Conservation (phyloP, 2,329 filamentous ascomycete species). For the Cucurbitaria berberidis region DNA sequence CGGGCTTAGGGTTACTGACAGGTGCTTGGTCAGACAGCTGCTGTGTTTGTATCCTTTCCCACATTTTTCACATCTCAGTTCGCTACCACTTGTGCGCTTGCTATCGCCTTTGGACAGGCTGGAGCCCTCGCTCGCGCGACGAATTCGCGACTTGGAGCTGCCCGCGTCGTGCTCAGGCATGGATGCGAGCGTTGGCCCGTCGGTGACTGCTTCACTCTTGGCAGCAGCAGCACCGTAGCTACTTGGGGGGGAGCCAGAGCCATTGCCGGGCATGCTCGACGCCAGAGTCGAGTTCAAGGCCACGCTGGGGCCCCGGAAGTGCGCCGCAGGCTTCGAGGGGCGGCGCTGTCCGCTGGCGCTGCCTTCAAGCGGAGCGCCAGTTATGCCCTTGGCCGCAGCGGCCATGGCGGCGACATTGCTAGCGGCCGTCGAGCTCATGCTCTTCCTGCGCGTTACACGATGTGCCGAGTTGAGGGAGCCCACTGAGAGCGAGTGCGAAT, state of each 20-base stretch:
- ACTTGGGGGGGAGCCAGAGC: constrained; percentile 44
- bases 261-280: constrained; percentile 69
- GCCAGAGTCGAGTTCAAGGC: constrained; percentile 69
- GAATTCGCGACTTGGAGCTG: constrained; percentile 60
- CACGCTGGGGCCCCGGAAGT: constrained; percentile 53
- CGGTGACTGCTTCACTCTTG: constrained; percentile 67
- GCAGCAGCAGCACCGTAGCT: constrained; percentile 45
- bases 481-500: constrained; percentile 81
- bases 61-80: constrained; percentile 96
- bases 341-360: constrained; percentile 61
- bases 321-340: constrained; percentile 65
- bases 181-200: constrained; percentile 66
- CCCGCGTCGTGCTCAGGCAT: constrained; percentile 54
- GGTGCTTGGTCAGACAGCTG: constrained; percentile 99
- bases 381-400: constrained; percentile 69
- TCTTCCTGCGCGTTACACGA: constrained; percentile 91
- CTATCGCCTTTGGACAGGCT: constrained; percentile 79
- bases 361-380: constrained; percentile 65
- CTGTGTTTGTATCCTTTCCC: constrained; percentile 99
- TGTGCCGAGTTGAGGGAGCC: constrained; percentile 79
- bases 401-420: constrained; percentile 78
- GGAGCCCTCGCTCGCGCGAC: constrained; percentile 83
- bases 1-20: constrained; percentile 79
- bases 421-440: constrained; percentile 77
- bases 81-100: constrained; percentile 78